Evolutionary conservation across 306 rosid species (phyloP), one percentile per base, ranked within the genome.

Genomic region (Parietaria judaica): DNA sequence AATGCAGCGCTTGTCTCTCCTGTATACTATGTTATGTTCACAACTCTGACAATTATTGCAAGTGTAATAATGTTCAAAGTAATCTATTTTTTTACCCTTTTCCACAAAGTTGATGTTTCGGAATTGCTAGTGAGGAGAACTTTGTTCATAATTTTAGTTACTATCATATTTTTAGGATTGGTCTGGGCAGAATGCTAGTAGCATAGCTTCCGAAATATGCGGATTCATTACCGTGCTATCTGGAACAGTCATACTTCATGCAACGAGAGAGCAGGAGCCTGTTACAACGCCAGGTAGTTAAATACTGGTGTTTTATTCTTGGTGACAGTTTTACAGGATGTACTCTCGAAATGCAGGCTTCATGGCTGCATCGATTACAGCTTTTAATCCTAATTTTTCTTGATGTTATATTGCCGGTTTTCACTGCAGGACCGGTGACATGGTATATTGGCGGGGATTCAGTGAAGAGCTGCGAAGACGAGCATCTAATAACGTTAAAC

Each of bases 61-160:
- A 89, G 87, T 73, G 95, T 84, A 65, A 81, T 89, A 75, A 89
- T 89, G 97, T 89, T 86, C 71, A 86, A 89, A 89, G 97, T 83
- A 76, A 61, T 66, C 37, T 60, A 49, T 51, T 45, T 68, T 52
- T 17, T 8, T 60, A 54, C 31, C 53, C 63, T 70, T 61, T 44
- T 62, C 56, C 57, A 5, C 55, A 36, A 57, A 6, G 35, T 55
- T 55, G 6, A 11, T 51, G 14, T 51, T 8, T 4, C 4, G 59
- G 8, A 16, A 23, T 35, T 14, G 12, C 64, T 16, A 4, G 31
- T 1, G 4, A 13, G 3, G 31, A 49, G n/a, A 38, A 15, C 11
- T 4, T 6, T 43, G 38, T 49, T 51, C 51, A 70, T 54, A 63
- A 58, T 51, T 51, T 53, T 51, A 12, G 54, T 78, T 38, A 63